phyloP scores from a whole-genome alignment of 2,329 filamentous ascomycete genomes.

The Chrysoporthe deuterocubensis region DNA sequence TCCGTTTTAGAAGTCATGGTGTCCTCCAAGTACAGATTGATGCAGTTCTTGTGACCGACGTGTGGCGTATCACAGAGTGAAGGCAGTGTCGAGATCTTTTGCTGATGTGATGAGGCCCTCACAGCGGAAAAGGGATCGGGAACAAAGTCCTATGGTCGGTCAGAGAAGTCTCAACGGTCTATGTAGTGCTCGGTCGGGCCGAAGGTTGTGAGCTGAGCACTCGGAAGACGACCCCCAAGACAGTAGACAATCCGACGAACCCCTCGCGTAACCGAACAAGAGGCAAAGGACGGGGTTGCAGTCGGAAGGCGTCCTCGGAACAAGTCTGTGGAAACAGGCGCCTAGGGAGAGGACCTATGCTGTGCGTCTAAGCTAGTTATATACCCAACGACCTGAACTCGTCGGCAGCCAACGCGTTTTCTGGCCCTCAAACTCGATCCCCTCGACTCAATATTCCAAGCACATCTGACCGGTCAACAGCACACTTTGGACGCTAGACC shows the following conservation, averaged over 20 bases:
- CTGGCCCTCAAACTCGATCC: neutral
- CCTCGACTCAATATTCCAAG: neutral
- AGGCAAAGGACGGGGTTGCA: neutral
- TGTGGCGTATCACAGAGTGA: neutral
- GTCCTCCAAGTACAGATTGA: neutral
- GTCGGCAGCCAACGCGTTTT: neutral
- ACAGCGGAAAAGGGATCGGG: neutral
- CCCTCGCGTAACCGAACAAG: neutral
- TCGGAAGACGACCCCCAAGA: neutral
- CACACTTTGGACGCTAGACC: neutral
- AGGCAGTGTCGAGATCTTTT: neutral
- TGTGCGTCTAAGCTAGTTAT: neutral
- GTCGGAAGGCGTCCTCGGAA: neutral
- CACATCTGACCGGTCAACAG: neutral
- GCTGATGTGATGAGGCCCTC: neutral
- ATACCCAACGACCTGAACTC: neutral
- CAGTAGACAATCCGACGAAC: neutral
- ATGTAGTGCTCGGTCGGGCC: neutral
- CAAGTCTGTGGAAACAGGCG: neutral
- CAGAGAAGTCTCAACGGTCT: neutral
- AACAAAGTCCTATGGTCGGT: neutral
- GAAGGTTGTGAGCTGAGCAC: neutral
- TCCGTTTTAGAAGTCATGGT: neutral
- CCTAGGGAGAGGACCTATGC: neutral
- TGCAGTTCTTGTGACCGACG: neutral